These are phyloP conservation scores for Musa balbisiana DNA, from an alignment of 202 grass and related monocot genomes.

Conservation along the genomic window DNA sequence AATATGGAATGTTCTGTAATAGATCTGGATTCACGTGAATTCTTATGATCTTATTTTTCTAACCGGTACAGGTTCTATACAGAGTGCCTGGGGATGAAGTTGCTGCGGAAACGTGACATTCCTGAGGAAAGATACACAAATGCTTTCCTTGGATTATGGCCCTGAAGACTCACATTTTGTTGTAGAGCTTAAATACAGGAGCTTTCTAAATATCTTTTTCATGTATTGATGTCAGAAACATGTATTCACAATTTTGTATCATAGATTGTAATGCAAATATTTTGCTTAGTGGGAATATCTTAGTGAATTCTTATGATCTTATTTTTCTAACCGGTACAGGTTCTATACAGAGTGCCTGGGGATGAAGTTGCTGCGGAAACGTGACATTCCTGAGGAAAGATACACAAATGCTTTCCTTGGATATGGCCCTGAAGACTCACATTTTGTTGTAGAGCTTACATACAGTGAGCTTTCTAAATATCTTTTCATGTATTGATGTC, in stretches of 20 bases:
- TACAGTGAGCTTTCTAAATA: constrained; percentile 46
- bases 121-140: constrained; percentile 74
- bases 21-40: not conserved
- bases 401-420: constrained; percentile 85
- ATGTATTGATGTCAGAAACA: too few species aligned
- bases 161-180: constrained; percentile 71
- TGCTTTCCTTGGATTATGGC: constrained; percentile 80
- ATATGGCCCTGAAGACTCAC: constrained; percentile 66
- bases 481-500: too few species aligned
- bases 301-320: too few species aligned
- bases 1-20: not conserved
- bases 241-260: too few species aligned
- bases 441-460: constrained; percentile 76
- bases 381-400: constrained; percentile 72
- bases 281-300: too few species aligned
- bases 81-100: constrained; percentile 75
- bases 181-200: constrained; percentile 82
- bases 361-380: constrained; percentile 73
- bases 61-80: constrained; percentile 59
- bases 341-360: constrained; percentile 83
- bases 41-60: too few species aligned
- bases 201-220: not conserved
- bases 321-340: constrained; percentile 21
- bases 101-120: constrained; percentile 70
- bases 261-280: too few species aligned